Conservation (phyloP, 73 alveolate genomes). For the Tetrahymena thermophila region DNA sequence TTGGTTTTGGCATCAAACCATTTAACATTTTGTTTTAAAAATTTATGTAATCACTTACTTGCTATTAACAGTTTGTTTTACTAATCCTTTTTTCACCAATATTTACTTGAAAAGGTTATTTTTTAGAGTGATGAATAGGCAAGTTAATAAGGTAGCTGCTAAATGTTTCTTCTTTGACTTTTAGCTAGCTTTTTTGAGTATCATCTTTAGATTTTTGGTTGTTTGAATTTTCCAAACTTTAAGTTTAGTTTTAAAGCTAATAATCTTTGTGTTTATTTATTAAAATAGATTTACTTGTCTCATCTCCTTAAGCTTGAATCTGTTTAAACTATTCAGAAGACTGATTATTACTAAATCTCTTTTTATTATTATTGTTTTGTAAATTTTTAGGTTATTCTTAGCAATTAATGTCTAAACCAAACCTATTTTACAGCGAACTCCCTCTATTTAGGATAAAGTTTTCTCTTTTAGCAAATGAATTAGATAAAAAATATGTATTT, state of each 20-base stretch:
- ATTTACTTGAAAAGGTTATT: background rate
- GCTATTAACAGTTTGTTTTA: background rate
- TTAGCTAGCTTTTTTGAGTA: background rate
- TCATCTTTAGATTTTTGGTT: background rate
- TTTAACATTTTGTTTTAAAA: background rate
- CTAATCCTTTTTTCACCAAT: background rate
- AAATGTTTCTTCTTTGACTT: background rate
- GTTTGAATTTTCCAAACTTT: background rate
- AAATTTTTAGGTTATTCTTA: background rate
- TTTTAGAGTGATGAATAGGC: background rate
- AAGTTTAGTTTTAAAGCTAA: background rate
- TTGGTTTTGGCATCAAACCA: background rate
- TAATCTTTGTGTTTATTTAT: background rate
- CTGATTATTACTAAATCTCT: background rate
- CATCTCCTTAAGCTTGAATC: background rate
- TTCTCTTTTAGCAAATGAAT: background rate
- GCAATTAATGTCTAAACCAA: background rate
- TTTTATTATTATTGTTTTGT: background rate
- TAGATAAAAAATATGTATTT: background rate
- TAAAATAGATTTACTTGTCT: background rate
- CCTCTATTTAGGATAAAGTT: background rate
- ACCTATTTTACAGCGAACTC: background rate
- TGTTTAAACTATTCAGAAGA: background rate
- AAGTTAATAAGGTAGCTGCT: background rate
- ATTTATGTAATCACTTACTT: background rate